phyloP scores from a whole-genome alignment of 176 grass and related monocot species.

The Phoenix dactylifera region DNA sequence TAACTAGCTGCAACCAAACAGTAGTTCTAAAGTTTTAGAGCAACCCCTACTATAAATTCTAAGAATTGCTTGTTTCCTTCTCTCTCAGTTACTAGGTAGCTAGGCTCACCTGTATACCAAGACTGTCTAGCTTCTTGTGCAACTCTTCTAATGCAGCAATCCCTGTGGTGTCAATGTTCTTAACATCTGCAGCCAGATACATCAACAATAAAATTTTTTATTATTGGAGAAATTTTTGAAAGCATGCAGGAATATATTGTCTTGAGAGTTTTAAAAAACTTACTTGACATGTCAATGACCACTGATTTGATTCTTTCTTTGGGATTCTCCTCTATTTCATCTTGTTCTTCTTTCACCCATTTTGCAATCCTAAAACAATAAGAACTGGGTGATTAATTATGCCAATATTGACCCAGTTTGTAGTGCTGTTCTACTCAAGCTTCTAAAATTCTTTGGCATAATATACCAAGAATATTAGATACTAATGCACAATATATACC shows the following conservation, averaged over 20 bases:
- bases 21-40: background rate
- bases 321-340: conserved; percentile 24
- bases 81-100: too few species aligned
- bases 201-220: too few species aligned
- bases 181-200: conserved; percentile 40
- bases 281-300: conserved; percentile 89
- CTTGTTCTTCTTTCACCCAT: conserved; percentile 41
- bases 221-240: too few species aligned
- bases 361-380: conserved; percentile 41
- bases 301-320: conserved; percentile 47
- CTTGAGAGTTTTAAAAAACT: background rate
- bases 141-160: conserved; percentile 48
- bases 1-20: conserved; percentile 36
- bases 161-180: conserved; percentile 84
- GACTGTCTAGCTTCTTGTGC: conserved; percentile 48
- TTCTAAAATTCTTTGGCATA: too few species aligned
- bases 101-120: conserved; percentile 54
- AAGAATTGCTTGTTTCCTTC: background rate
- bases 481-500: too few species aligned
- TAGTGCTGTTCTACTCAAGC: too few species aligned
- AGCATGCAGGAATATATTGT: too few species aligned
- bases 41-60: background rate
- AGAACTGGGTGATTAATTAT: background rate
- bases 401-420: too few species aligned
- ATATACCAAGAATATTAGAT: too few species aligned